Evolutionary conservation across 148 eudicot species (phyloP).

Genomic region (Heliosperma pusillum): DNA sequence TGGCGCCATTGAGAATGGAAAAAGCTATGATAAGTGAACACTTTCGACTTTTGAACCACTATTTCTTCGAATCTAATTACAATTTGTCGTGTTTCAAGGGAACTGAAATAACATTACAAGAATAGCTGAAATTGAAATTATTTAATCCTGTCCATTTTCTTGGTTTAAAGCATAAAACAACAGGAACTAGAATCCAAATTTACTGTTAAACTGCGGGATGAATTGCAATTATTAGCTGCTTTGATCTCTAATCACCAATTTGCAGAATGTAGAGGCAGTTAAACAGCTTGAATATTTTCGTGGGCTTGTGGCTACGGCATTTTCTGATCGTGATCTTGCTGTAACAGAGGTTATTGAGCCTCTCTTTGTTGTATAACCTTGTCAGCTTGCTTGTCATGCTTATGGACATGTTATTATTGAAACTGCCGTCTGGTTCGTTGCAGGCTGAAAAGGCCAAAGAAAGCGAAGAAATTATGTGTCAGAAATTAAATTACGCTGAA

Average conservation of each 20-base stretch:
- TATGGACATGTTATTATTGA: constrained; percentile 11
- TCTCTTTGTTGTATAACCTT: constrained; percentile 3
- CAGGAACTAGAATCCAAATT: neutral
- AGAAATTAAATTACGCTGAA: constrained; percentile 45
- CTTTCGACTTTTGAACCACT: no score
- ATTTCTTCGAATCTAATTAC: no score
- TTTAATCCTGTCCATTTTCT: neutral
- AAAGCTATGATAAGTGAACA: neutral
- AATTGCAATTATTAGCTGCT: neutral
- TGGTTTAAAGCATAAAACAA: neutral
- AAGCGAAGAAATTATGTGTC: constrained; percentile 59
- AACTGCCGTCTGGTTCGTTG: constrained; percentile 22
- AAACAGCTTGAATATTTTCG: constrained; percentile 82
- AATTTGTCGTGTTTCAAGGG: neutral
- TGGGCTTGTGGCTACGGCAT: constrained; percentile 71
- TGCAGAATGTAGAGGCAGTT: constrained; percentile 75
- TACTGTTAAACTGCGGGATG: neutral
- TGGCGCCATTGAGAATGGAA: neutral
- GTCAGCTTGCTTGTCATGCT: neutral
- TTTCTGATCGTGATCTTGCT: constrained; percentile 89
- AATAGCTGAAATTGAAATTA: neutral
- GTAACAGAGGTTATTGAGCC: constrained; percentile 64
- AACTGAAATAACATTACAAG: neutral
- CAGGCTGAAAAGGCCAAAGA: constrained; percentile 95
- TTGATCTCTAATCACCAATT: constrained; percentile 11